These are phyloP conservation scores for Mycena sanguinolenta DNA, from an alignment of 768 basidiomycete species.

Conservation along the genomic window DNA sequence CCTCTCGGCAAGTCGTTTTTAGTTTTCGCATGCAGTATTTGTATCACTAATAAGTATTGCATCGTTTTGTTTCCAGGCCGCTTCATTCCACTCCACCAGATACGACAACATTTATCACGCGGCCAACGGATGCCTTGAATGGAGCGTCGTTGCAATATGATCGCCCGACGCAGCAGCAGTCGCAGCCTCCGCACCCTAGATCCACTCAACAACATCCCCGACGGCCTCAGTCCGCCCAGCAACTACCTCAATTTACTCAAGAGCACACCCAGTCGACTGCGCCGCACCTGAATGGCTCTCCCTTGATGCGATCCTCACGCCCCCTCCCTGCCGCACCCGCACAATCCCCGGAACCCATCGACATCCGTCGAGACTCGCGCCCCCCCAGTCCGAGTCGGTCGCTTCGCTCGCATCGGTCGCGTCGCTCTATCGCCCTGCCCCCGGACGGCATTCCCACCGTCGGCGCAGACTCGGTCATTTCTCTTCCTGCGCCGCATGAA, in stretches of 20 bases:
- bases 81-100: too few relatives aligned
- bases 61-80: too few relatives aligned
- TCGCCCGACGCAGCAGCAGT: neutral
- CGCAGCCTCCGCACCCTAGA: neutral
- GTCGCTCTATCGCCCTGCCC: slow-evolving; percentile 48
- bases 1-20: too few relatives aligned
- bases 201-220: neutral
- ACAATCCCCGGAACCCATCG: slow-evolving; percentile 25
- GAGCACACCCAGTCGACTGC: too few relatives aligned
- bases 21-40: too few relatives aligned
- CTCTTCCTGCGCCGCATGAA: slow-evolving; percentile 67
- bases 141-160: too few relatives aligned
- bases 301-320: slow-evolving; percentile 18
- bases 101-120: too few relatives aligned
- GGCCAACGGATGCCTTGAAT: too few relatives aligned
- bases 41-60: too few relatives aligned
- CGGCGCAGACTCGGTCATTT: slow-evolving; percentile 51
- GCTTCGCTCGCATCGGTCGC: slow-evolving; percentile 42
- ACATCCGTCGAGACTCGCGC: slow-evolving; percentile 9
- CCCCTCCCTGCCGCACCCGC: slow-evolving; percentile 19
- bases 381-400: slow-evolving; percentile 29
- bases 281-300: neutral
- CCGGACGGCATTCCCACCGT: slow-evolving; percentile 65
- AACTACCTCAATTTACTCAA: neutral
- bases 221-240: neutral